A percentile compares a stretch with the other conserved stretches of the same genome.
Conservation (phyloP, 1,139 yeast genomes). For the Nakaseomyces uthaithaninus region DNA sequence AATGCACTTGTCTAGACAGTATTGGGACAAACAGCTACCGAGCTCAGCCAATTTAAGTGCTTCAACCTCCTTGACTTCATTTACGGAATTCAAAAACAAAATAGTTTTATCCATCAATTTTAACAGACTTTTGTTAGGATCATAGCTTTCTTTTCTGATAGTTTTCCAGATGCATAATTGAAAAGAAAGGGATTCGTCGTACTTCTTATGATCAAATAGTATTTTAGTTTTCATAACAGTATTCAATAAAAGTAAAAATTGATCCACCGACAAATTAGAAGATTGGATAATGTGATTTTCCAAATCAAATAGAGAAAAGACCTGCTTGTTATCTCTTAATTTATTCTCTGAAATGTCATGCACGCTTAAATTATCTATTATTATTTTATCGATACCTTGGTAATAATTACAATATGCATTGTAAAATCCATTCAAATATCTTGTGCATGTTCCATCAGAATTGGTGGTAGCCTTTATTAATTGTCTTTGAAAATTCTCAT, state of each 20-base stretch:
- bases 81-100: slow-evolving; percentile 14
- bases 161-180: slow-evolving; percentile 11
- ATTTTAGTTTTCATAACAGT: background rate
- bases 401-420: slow-evolving; percentile 14
- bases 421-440: slow-evolving; percentile 15
- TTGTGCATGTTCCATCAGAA: background rate
- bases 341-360: background rate
- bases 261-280: background rate
- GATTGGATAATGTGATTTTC: background rate
- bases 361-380: slow-evolving; percentile 13
- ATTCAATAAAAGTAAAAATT: background rate
- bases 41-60: background rate
- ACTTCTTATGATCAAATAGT: background rate
- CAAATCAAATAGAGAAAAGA: background rate
- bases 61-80: slow-evolving; percentile 7
- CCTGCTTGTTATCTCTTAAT: slow-evolving; percentile 2
- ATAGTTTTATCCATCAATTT: slow-evolving; percentile 18
- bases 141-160: slow-evolving; percentile 10
- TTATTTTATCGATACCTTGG: slow-evolving; percentile 15
- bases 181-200: background rate
- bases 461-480: slow-evolving; percentile 9
- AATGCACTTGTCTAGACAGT: background rate
- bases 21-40: background rate
- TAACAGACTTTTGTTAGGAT: slow-evolving; percentile 9
- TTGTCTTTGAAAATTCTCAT: slow-evolving; percentile 18